Evolutionary conservation across 768 basidiomycete genomes (phyloP), one percentile per base, ranked within the genome.

Genomic region (Leccinum obscurum): DNA sequence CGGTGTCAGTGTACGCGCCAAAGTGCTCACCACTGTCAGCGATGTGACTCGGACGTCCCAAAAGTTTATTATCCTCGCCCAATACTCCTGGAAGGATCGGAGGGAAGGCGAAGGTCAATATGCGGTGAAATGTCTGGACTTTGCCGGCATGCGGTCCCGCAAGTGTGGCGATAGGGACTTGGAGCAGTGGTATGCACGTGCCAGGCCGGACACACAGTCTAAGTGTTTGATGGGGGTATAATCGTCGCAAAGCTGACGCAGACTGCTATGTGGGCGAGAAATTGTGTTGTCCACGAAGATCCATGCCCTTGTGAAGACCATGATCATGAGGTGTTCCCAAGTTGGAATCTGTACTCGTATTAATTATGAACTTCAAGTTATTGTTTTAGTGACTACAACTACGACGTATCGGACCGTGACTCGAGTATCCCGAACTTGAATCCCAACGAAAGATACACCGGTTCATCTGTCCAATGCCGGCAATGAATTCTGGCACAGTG

Each of bases 221-320:
- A n/a, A 92, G 64, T 98, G 96, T 73, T 75, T 98, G 24, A 95
- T 98, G 93, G 96, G 96, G 1, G 88, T 99, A 96, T 73, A 81
- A 75, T 55, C 85, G 97, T 22, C 83, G 95, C 71, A 98, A 93
- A 75, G 72, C 83, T 0, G 81, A 90, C 57, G 91, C 88, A 2
- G 80, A 93, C 57, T 99, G 97, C 65, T 97, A 92, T 64, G 88
- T 99, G 14, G 93, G 91, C 0, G 80, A 95, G 56, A 93, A 97
- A 75, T 99, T 90, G 95, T 0, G 84, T 89, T 7, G 87, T 81
- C 26, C 86, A 91, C 59, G 91, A 94, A 57, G 93, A 95, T 50
- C 76, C 81, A 56, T 99, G 97, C 71, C 70, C 82, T 17, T 99
- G 97, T 69, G 80, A 82, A 2, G 90, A 93, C 63, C 86, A 86